A percentile compares a stretch with the other conserved stretches of the same genome.
phyloP scores from a whole-genome alignment of 192 early-diverging fungal genomes.

The Backusella morwellensis region DNA sequence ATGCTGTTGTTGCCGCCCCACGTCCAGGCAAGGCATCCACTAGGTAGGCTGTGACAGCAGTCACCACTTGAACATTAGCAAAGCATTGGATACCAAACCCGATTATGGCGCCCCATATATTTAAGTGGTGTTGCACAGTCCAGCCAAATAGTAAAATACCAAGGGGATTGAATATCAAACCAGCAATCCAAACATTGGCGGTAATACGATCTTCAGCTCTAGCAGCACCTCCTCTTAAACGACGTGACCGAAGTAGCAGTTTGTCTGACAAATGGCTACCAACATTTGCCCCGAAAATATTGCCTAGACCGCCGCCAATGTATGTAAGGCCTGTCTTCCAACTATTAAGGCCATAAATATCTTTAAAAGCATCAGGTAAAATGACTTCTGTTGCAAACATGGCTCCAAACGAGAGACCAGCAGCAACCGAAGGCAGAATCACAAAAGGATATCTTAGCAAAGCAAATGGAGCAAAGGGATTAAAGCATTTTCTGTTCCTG shows the following conservation, averaged over 20 bases:
- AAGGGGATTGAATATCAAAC: conserved; percentile 35
- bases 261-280: conserved; percentile 41
- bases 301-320: conserved; percentile 29
- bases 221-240: conserved; percentile 29
- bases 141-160: conserved; percentile 44
- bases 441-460: conserved; percentile 38
- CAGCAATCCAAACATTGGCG: conserved; percentile 38
- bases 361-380: conserved; percentile 11
- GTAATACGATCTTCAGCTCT: conserved; percentile 41
- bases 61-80: conserved; percentile 39
- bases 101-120: conserved; percentile 31
- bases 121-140: conserved; percentile 31
- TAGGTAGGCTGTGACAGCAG: conserved; percentile 37
- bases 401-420: conserved; percentile 40
- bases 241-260: conserved; percentile 30
- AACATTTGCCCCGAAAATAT: conserved; percentile 33
- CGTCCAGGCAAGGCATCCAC: conserved; percentile 42
- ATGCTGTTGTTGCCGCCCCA: conserved; percentile 42
- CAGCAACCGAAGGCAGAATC: conserved; percentile 33
- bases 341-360: conserved; percentile 10
- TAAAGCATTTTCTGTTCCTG: neutral
- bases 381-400: conserved; percentile 44
- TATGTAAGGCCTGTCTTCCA: conserved; percentile 23
- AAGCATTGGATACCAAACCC: conserved; percentile 43
- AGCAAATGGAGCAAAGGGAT: conserved; percentile 9